Evolutionary conservation across 2,329 filamentous ascomycete species (phyloP).

Genomic region (Botryotinia convoluta): DNA sequence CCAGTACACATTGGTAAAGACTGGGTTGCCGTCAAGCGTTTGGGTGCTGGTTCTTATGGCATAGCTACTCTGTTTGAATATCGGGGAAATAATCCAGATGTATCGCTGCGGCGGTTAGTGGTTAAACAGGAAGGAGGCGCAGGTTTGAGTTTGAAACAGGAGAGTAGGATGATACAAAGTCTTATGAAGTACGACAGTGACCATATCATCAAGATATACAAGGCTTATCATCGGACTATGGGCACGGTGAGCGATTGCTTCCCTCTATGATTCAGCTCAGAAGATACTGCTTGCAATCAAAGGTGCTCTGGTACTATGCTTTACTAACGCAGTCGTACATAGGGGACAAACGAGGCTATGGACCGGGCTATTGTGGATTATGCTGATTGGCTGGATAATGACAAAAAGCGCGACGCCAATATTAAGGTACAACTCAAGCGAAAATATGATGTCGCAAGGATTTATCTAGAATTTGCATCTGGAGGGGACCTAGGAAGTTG

Average conservation of each 20-base stretch:
- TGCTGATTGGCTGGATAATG: too few species aligned
- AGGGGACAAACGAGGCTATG: not conserved
- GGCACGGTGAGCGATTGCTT: not conserved
- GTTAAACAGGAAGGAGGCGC: constrained; percentile 11
- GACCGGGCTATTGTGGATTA: not conserved
- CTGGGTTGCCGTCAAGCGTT: constrained; percentile 6
- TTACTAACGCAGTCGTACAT: not conserved
- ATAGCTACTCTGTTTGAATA: constrained; percentile 15
- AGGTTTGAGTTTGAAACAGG: not conserved
- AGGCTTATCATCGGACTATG: constrained; percentile 10
- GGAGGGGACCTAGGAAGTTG: not conserved
- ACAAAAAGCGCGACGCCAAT: not conserved
- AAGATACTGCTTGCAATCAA: not conserved
- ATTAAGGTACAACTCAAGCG: not conserved
- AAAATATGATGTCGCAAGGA: not conserved
- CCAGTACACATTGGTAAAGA: constrained; percentile 9
- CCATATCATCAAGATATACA: constrained; percentile 15
- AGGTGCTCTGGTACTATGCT: not conserved
- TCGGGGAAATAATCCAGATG: not conserved
- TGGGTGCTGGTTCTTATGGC: constrained; percentile 10
- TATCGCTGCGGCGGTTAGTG: not conserved
- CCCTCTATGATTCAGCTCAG: not conserved
- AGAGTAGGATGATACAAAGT: not conserved
- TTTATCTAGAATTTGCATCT: constrained; percentile 14
- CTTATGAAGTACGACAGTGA: constrained; percentile 13